Percentiles rank a stretch among this genome's conserved stretches.
Conservation (phyloP, 306 rosid genomes). For the Rosa chinensis region DNA sequence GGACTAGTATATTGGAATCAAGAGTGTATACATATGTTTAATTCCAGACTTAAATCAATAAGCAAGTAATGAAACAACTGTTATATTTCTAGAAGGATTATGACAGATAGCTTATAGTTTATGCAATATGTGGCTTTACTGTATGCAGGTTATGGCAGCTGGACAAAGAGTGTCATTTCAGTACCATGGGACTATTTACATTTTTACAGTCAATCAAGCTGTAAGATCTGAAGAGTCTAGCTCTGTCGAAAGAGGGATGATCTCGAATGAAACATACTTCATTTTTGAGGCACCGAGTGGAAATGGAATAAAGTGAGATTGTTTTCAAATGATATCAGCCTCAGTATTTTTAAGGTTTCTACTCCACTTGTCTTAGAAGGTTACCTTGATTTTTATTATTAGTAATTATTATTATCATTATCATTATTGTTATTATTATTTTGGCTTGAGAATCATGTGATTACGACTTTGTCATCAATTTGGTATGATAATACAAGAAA, state of each 20-base stretch:
- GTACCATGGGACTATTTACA: constrained; percentile 77
- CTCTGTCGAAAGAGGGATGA: constrained; percentile 76
- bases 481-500: constrained; percentile 21
- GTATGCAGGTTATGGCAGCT: constrained; percentile 72
- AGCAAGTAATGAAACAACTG: not conserved
- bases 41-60: not conserved
- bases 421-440: not conserved
- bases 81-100: not conserved
- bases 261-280: constrained; percentile 76
- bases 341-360: not conserved
- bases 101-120: not conserved
- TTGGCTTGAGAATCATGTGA: not conserved
- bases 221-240: constrained; percentile 58
- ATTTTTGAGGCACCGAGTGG: constrained; percentile 77
- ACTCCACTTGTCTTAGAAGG: not conserved
- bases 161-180: constrained; percentile 91
- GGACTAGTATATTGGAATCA: not conserved
- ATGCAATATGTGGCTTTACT: constrained; percentile 19
- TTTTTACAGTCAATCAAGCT: constrained; percentile 73
- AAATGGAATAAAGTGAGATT: constrained; percentile 80
- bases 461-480: not conserved
- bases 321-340: not conserved
- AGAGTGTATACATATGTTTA: not conserved
- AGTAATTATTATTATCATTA: not conserved
- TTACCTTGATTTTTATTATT: not conserved